Evolutionary conservation across 106 monocot genomes (phyloP).

Genomic region (Hemerocallis citrina): DNA sequence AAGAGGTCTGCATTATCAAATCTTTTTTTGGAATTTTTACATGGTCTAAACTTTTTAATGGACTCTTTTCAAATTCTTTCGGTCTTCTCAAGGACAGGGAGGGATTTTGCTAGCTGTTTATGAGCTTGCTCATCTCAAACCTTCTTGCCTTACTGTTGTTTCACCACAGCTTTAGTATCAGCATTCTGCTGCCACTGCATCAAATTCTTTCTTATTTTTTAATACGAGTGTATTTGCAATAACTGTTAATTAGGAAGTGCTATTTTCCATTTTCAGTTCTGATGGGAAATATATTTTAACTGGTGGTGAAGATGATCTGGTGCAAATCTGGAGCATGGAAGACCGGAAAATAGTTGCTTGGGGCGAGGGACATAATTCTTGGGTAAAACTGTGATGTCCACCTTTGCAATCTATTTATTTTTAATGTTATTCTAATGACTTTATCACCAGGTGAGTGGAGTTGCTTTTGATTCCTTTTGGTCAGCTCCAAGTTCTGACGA

Average conservation of each 20-base stretch:
- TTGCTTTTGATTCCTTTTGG: slow-evolving; percentile 96
- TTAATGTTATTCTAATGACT: slow-evolving; percentile 5
- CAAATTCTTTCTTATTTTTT: not conserved
- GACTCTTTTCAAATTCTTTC: not conserved
- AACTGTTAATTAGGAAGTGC: not conserved
- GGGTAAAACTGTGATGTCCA: slow-evolving; percentile 37
- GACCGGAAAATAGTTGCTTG: slow-evolving; percentile 88
- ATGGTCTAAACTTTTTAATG: no score
- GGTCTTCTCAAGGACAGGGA: not conserved
- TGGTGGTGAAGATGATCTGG: slow-evolving; percentile 96
- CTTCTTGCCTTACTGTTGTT: not conserved
- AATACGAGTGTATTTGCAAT: not conserved
- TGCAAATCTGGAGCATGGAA: slow-evolving; percentile 95
- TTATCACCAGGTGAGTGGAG: slow-evolving; percentile 74
- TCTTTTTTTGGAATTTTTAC: not conserved
- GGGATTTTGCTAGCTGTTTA: not conserved
- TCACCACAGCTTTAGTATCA: not conserved
- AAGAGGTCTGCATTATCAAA: not conserved
- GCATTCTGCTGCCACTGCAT: no score
- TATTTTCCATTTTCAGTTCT: slow-evolving; percentile 33
- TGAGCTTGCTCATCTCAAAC: not conserved
- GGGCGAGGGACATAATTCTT: slow-evolving; percentile 97
- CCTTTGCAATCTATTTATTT: not conserved
- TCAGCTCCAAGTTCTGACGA: slow-evolving; percentile 74
- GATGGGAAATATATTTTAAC: slow-evolving; percentile 94